These are phyloP conservation scores for Allantophomopsis lycopodina DNA, from an alignment of 2,329 filamentous ascomycete genomes.

Conservation along the genomic window DNA sequence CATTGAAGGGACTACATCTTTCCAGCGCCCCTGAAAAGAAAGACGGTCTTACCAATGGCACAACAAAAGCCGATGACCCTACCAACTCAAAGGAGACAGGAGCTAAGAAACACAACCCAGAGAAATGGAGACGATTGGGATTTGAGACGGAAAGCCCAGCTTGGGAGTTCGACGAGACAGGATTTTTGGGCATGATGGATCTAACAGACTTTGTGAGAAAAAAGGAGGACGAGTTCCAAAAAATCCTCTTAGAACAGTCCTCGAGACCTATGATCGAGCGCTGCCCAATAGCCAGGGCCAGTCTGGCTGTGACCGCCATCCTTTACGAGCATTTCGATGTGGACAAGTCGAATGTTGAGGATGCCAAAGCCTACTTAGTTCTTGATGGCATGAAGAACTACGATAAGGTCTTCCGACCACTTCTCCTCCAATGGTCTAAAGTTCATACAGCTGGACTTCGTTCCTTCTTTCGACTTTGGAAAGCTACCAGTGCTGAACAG, in stretches of 20 bases:
- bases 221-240: slow-evolving; percentile 86
- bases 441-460: slow-evolving; percentile 77
- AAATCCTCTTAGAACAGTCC: slow-evolving; percentile 80
- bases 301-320: slow-evolving; percentile 73
- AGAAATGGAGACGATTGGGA: slow-evolving; percentile 86
- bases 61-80: slow-evolving; percentile 17
- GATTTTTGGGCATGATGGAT: slow-evolving; percentile 96
- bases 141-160: slow-evolving; percentile 85
- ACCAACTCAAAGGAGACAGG: slow-evolving; percentile 36
- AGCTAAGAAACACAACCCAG: slow-evolving; percentile 63
- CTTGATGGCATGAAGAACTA: slow-evolving; percentile 65
- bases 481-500: slow-evolving; percentile 69
- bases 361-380: slow-evolving; percentile 60
- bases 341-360: slow-evolving; percentile 68
- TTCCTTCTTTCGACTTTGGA: slow-evolving; percentile 87
- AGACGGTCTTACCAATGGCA: slow-evolving; percentile 15
- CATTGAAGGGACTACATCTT: slow-evolving; percentile 63
- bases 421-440: slow-evolving; percentile 86
- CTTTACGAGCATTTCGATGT: slow-evolving; percentile 95
- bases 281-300: slow-evolving; percentile 79
- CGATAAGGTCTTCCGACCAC: slow-evolving; percentile 74
- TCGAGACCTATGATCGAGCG: slow-evolving; percentile 56
- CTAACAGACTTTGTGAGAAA: slow-evolving; percentile 86
- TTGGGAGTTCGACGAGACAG: slow-evolving; percentile 71
- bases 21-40: slow-evolving; percentile 59